These are phyloP conservation scores for Aspergillus carlsbadensis DNA, from an alignment of 495 filamentous ascomycete genomes.

Conservation along the genomic window DNA sequence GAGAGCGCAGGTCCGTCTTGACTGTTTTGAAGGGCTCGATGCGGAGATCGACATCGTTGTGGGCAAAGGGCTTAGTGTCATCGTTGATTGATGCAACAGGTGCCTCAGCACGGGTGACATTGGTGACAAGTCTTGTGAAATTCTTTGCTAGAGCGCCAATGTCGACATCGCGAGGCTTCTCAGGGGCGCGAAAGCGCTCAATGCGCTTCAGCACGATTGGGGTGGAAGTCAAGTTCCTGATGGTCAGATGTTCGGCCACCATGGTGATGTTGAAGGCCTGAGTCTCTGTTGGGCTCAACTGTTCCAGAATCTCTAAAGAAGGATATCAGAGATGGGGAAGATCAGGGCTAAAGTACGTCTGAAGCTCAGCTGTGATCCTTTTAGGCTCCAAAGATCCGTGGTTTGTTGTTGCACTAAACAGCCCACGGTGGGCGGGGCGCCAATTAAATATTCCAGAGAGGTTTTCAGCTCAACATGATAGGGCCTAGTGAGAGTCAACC, in stretches of 20 bases:
- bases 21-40: slow-evolving; percentile 58
- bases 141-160: slow-evolving; percentile 44
- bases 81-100: slow-evolving; percentile 44
- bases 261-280: slow-evolving; percentile 21
- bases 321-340: not conserved
- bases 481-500: not conserved
- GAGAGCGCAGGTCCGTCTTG: slow-evolving; percentile 52
- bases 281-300: not conserved
- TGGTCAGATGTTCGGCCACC: slow-evolving; percentile 57
- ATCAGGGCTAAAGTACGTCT: not conserved
- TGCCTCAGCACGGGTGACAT: slow-evolving; percentile 38
- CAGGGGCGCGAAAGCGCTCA: slow-evolving; percentile 64
- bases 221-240: slow-evolving; percentile 84
- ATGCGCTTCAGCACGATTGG: slow-evolving; percentile 70
- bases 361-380: not conserved
- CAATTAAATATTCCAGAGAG: not conserved
- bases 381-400: slow-evolving; percentile 7
- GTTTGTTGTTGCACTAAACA: slow-evolving; percentile 11
- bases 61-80: slow-evolving; percentile 54
- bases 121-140: slow-evolving; percentile 50
- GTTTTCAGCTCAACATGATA: not conserved
- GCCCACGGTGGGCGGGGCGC: slow-evolving; percentile 7
- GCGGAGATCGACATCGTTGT: slow-evolving; percentile 53
- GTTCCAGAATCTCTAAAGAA: not conserved
- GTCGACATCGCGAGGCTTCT: slow-evolving; percentile 43